Base-by-base conservation (phyloP, 139 green algal species). In the Chlorella sp. region DNA sequence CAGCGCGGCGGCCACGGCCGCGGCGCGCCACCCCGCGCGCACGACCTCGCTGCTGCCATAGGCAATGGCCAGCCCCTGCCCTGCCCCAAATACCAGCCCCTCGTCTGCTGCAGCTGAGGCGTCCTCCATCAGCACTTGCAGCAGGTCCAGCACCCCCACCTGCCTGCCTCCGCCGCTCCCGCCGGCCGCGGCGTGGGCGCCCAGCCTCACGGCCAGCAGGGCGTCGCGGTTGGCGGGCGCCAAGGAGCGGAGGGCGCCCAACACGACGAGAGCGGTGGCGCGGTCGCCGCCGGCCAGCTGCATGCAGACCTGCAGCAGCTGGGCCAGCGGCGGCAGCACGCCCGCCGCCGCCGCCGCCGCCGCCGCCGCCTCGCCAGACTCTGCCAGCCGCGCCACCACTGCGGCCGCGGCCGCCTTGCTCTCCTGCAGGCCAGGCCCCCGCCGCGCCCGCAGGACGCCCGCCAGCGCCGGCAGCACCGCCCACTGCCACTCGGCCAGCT, bases 211-310 rank as follows among this genome's bases (percentile, higher is more conserved):
- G n/a, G n/a, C n/a, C n/a, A n/a, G n/a, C 56, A 63, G 56, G 21
- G 56, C 56, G 19, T 63, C 56, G 11, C 19, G 29, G 56, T 63
- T 63, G 56, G 27, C 9, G 31, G 45, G 45, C 4, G 45, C 5
- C 17, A 29, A 45, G 59, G 17, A n/a, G 25, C 53, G 6, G 56
- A 21, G 27, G 8, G 17, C 9, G 56, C 56, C 2, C 56, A 63
- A 29, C 56, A 63, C 29, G 56, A 53, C 53, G 12, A 75, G 31
- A 17, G 69, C 69, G 38, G 69, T 33, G 21, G 60, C 60, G 5
- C 72, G 72, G 35, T 78, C 72, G 45, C 72, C 60, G 0, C 60
- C 72, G 25, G 72, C 72, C 46, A 71, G 33, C 60, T 71, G 72
- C 45, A 50, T 7, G 3, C 72, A 60, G 17, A 48, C 46, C 25